phyloP scores from a whole-genome alignment of 208 protist genomes.

The Leptomonas seymouri region DNA sequence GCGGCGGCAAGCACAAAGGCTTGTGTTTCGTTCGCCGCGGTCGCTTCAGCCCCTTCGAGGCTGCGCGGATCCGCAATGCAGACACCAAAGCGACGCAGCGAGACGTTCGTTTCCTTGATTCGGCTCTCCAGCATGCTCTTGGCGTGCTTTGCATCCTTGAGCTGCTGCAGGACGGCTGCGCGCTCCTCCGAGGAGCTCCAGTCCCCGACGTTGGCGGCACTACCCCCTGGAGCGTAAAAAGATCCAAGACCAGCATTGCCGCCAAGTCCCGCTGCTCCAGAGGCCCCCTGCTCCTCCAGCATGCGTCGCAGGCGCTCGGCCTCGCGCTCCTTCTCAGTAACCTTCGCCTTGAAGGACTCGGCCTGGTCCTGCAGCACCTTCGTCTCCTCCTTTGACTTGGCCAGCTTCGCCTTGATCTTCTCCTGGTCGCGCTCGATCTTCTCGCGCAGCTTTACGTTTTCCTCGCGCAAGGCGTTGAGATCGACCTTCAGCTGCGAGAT shows the following conservation, averaged over 20 bases:
- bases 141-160: constrained; percentile 60
- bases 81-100: constrained; percentile 79
- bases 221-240: constrained; percentile 1
- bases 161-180: constrained; percentile 42
- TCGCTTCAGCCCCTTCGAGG: constrained; percentile 26
- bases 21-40: constrained; percentile 34
- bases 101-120: constrained; percentile 83
- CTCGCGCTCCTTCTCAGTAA: constrained; percentile 78
- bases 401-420: constrained; percentile 89
- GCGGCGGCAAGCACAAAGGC: constrained; percentile 75
- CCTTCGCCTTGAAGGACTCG: constrained; percentile 47
- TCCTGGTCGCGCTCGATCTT: constrained; percentile 92
- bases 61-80: constrained; percentile 67
- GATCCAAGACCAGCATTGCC: constrained; percentile 15
- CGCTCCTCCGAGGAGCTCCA: constrained; percentile 36
- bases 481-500: constrained; percentile 85
- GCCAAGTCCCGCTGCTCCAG: neutral
- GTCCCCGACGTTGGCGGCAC: constrained; percentile 1
- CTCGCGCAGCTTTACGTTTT: constrained; percentile 86
- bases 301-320: constrained; percentile 79
- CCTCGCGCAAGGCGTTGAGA: constrained; percentile 70
- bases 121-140: constrained; percentile 60
- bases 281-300: constrained; percentile 63
- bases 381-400: constrained; percentile 80
- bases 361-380: constrained; percentile 79